These are phyloP conservation scores for Lagenidium sp. DNA, from an alignment of 352 stramenopile species.

Conservation along the genomic window DNA sequence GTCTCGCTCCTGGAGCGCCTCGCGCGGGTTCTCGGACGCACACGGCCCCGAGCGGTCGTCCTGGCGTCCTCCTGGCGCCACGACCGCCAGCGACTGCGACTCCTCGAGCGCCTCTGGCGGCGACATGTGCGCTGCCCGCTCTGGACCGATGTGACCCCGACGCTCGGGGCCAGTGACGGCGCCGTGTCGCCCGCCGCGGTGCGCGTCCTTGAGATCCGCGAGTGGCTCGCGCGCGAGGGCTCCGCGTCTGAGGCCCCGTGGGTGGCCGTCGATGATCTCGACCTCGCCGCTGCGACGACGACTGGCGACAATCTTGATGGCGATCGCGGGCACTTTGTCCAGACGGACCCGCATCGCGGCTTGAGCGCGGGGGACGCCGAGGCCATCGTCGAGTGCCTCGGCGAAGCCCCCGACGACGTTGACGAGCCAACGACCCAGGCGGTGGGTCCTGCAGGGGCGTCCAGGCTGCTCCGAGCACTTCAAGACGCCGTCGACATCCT, in stretches of 20 bases:
- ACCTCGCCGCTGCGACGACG: slow-evolving; percentile 1
- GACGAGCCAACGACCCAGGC: too few species aligned
- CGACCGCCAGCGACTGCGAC: slow-evolving; percentile 2
- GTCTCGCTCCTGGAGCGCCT: slow-evolving; percentile 2
- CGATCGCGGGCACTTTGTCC: neutral
- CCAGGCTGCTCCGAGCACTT: too few species aligned
- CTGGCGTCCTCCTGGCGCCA: slow-evolving; percentile 10
- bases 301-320: neutral
- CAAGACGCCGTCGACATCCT: too few species aligned
- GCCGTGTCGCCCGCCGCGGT: neutral
- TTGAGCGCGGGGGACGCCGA: neutral
- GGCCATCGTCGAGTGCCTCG: neutral
- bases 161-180: neutral
- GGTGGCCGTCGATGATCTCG: slow-evolving; percentile 4
- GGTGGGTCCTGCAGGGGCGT: too few species aligned
- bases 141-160: slow-evolving; percentile 1
- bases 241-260: neutral
- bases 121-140: neutral
- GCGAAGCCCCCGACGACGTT: neutral
- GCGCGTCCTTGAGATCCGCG: slow-evolving; percentile 6
- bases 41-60: slow-evolving; percentile 3
- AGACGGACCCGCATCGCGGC: neutral
- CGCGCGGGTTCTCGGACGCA: neutral
- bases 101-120: slow-evolving; percentile 4
- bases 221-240: neutral